Conservation (phyloP, 129 eudicot species). For the Escallonia rubra region DNA sequence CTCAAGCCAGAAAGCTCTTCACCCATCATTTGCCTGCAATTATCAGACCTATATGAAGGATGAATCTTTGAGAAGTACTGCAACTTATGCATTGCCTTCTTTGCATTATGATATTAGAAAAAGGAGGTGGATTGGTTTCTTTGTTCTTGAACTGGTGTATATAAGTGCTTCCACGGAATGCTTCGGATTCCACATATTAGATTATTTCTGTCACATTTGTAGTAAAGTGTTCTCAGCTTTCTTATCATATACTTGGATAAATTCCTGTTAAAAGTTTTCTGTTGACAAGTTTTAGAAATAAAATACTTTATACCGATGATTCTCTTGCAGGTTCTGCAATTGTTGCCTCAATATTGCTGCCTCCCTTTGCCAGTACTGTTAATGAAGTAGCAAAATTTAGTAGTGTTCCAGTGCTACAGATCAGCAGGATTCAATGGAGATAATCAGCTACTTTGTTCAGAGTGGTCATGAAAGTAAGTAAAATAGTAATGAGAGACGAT, state of each 20-base stretch:
- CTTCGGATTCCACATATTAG: neutral
- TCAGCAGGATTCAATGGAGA: neutral
- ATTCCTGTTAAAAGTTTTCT: neutral
- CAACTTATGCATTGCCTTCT: too few relatives aligned
- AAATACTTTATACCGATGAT: constrained; percentile 41
- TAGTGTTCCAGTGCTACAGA: neutral
- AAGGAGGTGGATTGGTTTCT: too few relatives aligned
- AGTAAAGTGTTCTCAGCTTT: neutral
- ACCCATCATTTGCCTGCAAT: constrained; percentile 68
- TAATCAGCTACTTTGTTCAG: neutral
- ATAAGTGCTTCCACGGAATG: neutral
- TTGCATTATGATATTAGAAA: too few relatives aligned
- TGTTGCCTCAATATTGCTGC: constrained; percentile 69
- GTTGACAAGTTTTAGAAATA: neutral
- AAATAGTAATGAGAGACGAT: too few relatives aligned
- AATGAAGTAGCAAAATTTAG: constrained; percentile 4
- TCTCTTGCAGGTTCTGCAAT: constrained; percentile 66
- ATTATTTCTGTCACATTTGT: neutral
- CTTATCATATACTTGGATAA: neutral
- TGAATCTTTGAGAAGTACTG: too few relatives aligned
- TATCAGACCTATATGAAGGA: constrained; percentile 1
- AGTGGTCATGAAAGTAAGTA: neutral
- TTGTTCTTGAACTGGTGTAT: neutral
- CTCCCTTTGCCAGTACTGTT: constrained; percentile 86
- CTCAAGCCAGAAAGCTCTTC: constrained; percentile 72